Conservation (phyloP, 129 eudicot genomes). For the Rutidosis leptorrhynchoides region DNA sequence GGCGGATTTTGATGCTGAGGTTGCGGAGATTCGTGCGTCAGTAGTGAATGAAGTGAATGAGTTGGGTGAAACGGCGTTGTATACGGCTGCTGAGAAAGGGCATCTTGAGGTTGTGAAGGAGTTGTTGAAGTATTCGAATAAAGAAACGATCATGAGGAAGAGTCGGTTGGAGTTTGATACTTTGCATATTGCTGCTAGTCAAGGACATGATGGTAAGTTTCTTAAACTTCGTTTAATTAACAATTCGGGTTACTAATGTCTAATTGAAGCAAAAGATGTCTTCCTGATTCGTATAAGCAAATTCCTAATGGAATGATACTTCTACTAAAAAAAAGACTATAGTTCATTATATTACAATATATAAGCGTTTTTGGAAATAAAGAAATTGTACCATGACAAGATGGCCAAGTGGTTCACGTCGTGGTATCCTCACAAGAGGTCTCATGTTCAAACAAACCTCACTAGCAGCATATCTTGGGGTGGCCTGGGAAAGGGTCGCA, state of each 20-base stretch:
- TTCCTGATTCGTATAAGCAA: background rate
- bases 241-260: background rate
- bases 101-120: constrained; percentile 66
- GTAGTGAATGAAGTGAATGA: constrained; percentile 68
- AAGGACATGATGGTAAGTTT: constrained; percentile 71
- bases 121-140: constrained; percentile 56
- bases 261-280: background rate
- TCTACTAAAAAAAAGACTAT: background rate
- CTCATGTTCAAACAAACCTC: too few species aligned
- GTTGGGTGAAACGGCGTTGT: constrained; percentile 65
- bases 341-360: too few species aligned
- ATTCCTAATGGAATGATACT: background rate
- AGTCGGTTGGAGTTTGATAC: constrained; percentile 57
- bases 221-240: constrained; percentile 12
- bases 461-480: too few species aligned
- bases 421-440: too few species aligned
- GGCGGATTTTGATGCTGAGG: constrained; percentile 65
- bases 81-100: constrained; percentile 71
- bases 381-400: too few species aligned
- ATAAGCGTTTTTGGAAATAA: background rate
- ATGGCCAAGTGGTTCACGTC: too few species aligned
- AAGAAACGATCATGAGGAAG: constrained; percentile 48
- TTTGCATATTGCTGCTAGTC: constrained; percentile 68
- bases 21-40: constrained; percentile 70
- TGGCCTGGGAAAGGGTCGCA: too few species aligned